Evolutionary conservation across 2,329 filamentous ascomycete species (phyloP), one percentile per base, ranked within the genome.

Genomic region (Knoxdaviesia proteae): DNA sequence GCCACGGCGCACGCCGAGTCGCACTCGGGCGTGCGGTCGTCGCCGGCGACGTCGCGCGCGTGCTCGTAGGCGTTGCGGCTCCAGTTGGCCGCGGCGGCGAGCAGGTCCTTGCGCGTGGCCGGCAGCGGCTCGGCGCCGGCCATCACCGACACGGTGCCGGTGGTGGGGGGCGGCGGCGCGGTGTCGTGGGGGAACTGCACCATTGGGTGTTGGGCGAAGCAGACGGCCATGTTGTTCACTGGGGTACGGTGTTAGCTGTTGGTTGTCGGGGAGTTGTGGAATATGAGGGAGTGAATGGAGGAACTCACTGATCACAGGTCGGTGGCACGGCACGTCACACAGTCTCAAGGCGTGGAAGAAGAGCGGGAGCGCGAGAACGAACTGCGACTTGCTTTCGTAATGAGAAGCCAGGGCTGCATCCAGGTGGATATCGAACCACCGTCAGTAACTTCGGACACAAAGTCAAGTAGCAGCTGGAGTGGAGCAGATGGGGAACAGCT

Each of bases 341-440:
- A 90, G 60, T 11, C 77, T 69, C 34, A 94, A 65, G 5, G 87
- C 84, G 53, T 92, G 84, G 51, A 94, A 74, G 56, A 87, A 93
- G 32, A 94, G 67, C 4, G 87, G 86, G 29, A 87, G 71, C 5
- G 87, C 80, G 2, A 94, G 74, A 50, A 88, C 82, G 53, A 84
- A 79, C 50, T 82, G 74, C 38, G 77, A 72, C 50, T 74, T 75
- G 40, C 70, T 67, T 53, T 83, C 75, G 58, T 93, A 94, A 51
- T 77, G 75, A 45, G 78, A 70, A 11, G 74, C 88, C 30, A 94
- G 68, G 8, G 82, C 79, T 72, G 53, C 44, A 46, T 54, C 46
- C 50, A 33, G 49, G 7, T 7, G 42, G 46, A 54, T 46, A 60
- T 56, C 53, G 48, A 49, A 45, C 38, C 7, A 35, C 39, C 10